These are phyloP conservation scores for Aphanomyces euteiches DNA, from an alignment of 352 stramenopile genomes.

Conservation along the genomic window DNA sequence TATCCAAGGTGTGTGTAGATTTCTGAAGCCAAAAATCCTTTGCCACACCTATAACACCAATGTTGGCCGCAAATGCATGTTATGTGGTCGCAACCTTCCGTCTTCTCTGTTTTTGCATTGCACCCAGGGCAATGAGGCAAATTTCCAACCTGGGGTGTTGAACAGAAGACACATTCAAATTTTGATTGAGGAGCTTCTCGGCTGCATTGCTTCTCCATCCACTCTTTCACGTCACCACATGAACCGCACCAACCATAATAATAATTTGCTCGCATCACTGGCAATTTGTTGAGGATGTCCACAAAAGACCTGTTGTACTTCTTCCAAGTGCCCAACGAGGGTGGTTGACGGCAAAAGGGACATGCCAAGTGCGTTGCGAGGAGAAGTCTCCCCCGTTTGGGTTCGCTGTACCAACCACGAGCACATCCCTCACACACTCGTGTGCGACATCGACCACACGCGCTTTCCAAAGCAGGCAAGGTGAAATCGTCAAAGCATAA, in stretches of 20 bases:
- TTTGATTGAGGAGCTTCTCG: background rate
- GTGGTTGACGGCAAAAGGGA: constrained; percentile 24
- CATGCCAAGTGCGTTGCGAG: constrained; percentile 11
- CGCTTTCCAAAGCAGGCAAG: constrained; percentile 11
- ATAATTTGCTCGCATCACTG: background rate
- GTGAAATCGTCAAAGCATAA: constrained; percentile 27
- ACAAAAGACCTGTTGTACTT: constrained; percentile 13
- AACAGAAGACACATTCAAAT: constrained; percentile 15
- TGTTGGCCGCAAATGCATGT: constrained; percentile 25
- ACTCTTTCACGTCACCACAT: constrained; percentile 13
- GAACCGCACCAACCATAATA: constrained; percentile 27
- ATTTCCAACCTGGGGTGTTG: background rate
- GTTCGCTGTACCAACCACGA: constrained; percentile 10
- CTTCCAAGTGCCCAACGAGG: background rate
- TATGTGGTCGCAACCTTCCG: constrained; percentile 23
- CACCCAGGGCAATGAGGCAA: constrained; percentile 13
- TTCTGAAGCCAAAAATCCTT: constrained; percentile 1
- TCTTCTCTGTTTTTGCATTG: constrained; percentile 15
- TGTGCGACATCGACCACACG: constrained; percentile 21
- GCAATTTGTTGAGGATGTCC: background rate
- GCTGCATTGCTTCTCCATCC: background rate
- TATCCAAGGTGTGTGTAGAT: background rate
- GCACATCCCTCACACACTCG: constrained; percentile 1
- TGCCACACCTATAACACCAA: constrained; percentile 17
- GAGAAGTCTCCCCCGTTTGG: background rate